Conservation (phyloP, 345 rosid genomes). For the Theobroma cacao region DNA sequence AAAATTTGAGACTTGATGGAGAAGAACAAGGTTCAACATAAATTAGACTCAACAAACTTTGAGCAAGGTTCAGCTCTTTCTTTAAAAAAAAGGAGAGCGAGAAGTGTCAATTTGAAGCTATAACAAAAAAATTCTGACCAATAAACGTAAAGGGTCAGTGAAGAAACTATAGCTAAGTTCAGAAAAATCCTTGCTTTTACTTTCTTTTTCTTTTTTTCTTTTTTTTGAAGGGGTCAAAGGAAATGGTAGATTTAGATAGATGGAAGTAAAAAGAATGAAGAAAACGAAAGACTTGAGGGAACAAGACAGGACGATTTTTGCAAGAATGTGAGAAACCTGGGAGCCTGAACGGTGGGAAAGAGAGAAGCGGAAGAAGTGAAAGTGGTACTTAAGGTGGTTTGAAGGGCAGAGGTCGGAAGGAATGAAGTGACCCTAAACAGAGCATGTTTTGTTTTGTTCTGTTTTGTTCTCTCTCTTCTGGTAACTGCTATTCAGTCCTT, state of each 20-base stretch:
- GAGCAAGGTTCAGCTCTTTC: background rate
- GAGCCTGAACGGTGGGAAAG: background rate
- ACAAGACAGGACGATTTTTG: background rate
- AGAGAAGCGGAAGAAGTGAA: background rate
- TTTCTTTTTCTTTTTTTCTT: too few relatives aligned
- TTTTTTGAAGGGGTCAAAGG: background rate
- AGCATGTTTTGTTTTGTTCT: constrained; percentile 1
- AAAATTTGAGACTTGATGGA: background rate
- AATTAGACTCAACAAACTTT: background rate
- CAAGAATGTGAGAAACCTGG: background rate
- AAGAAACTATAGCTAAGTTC: background rate
- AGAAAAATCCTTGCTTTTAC: background rate
- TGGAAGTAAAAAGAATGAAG: background rate
- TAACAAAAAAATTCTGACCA: background rate
- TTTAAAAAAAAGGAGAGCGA: background rate
- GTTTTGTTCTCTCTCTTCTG: background rate
- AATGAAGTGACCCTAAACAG: background rate
- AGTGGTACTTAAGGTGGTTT: constrained; percentile 3
- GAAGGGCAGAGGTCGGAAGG: background rate
- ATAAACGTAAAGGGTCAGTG: background rate
- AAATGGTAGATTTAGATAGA: constrained; percentile 5
- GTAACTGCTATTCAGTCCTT: constrained; percentile 7
- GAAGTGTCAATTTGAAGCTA: background rate
- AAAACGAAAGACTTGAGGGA: background rate
- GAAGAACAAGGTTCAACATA: constrained; percentile 1